phyloP scores from a whole-genome alignment of 75 land plant species.

The Pinus albicaulis region DNA sequence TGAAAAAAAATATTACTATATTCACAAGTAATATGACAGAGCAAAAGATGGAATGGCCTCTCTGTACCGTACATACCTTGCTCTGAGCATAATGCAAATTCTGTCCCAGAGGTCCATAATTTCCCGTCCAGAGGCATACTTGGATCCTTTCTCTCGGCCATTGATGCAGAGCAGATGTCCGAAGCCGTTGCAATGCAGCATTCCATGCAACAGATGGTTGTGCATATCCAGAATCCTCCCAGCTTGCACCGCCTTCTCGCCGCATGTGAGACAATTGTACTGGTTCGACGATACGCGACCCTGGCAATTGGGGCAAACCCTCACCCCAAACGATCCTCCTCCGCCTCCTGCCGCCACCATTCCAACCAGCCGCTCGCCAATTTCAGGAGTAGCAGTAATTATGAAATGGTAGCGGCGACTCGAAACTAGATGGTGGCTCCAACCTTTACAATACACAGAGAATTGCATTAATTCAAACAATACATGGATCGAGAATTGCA shows the following conservation, averaged over 20 bases:
- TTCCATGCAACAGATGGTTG: slow-evolving; percentile 79
- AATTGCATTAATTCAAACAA: neutral
- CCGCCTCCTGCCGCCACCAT: neutral
- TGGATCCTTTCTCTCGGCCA: slow-evolving; percentile 79
- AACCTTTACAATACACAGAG: slow-evolving; percentile 34
- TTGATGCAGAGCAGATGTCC: slow-evolving; percentile 83
- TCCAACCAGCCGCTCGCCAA: neutral
- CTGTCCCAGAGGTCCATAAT: slow-evolving; percentile 97
- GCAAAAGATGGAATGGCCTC: no score
- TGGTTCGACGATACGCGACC: slow-evolving; percentile 6
- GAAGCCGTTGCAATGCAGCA: slow-evolving; percentile 88
- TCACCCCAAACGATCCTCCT: neutral
- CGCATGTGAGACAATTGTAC: slow-evolving; percentile 9
- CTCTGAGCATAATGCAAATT: slow-evolving; percentile 58
- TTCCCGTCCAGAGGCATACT: slow-evolving; percentile 53
- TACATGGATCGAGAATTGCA: no score
- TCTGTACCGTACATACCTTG: slow-evolving; percentile 20
- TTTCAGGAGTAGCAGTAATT: slow-evolving; percentile 32
- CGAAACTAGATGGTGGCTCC: slow-evolving; percentile 81
- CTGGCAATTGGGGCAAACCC: slow-evolving; percentile 15
- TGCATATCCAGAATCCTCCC: slow-evolving; percentile 43
- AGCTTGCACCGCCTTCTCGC: neutral
- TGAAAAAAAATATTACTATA: no score
- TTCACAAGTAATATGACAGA: no score
- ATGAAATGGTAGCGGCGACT: slow-evolving; percentile 75